These are phyloP conservation scores for Magnusiomyces suaveolens DNA, from an alignment of 1,139 yeast species.

Conservation along the genomic window DNA sequence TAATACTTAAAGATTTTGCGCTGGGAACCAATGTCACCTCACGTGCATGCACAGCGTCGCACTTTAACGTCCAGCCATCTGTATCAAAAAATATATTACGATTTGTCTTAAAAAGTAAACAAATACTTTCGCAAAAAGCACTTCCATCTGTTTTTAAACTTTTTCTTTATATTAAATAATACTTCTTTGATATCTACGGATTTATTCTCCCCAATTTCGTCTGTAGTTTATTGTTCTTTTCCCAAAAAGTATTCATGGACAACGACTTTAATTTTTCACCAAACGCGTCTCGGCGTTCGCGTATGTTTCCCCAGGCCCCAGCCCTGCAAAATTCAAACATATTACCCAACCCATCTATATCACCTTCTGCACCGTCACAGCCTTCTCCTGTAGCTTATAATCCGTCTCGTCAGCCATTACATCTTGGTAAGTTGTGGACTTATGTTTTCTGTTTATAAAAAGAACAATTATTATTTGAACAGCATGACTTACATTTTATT, in stretches of 20 bases:
- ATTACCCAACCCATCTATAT: constrained; percentile 5
- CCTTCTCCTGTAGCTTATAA: constrained; percentile 18
- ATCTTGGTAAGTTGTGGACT: constrained; percentile 17
- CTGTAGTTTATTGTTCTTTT: too few species aligned
- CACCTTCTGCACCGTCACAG: constrained; percentile 10
- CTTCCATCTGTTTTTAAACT: too few species aligned
- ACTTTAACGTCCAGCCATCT: too few species aligned
- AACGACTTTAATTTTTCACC: background rate
- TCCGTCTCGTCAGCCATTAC: constrained; percentile 20
- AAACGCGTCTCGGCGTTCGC: background rate
- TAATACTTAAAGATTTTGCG: too few species aligned
- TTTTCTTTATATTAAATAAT: too few species aligned
- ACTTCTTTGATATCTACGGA: background rate
- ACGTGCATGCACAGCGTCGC: too few species aligned
- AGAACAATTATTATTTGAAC: too few species aligned
- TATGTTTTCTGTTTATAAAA: background rate
- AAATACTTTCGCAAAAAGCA: too few species aligned
- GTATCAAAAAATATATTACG: too few species aligned
- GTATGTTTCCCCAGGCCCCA: constrained; percentile 1
- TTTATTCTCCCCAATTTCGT: too few species aligned
- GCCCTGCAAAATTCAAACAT: background rate
- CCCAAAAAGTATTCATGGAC: background rate
- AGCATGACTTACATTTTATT: background rate
- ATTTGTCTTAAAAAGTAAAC: too few species aligned
- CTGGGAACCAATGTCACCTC: too few species aligned